Conservation (phyloP, 139 green algal species). For the Asterochloris erici region DNA sequence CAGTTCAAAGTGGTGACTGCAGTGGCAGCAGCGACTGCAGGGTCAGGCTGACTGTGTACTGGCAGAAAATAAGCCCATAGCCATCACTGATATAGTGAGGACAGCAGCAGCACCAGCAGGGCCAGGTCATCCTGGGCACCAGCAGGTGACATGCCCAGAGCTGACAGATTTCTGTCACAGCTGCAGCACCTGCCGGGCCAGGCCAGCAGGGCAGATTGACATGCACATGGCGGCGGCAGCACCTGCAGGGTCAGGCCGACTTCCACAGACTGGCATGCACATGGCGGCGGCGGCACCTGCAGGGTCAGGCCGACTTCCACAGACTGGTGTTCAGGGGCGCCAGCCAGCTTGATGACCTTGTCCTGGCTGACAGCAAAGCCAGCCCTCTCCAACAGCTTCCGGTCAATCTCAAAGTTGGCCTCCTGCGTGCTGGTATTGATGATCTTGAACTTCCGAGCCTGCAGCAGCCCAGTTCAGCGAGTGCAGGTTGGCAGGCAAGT, state of each 20-base stretch:
- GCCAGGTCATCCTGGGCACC: too few relatives aligned
- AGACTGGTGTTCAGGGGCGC: conserved; percentile 23
- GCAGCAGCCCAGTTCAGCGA: neutral
- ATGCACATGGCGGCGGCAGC: neutral
- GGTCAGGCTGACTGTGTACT: too few relatives aligned
- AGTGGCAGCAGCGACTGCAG: too few relatives aligned
- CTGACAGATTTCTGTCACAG: too few relatives aligned
- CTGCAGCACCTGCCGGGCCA: too few relatives aligned
- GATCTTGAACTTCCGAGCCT: conserved; percentile 54
- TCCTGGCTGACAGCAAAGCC: conserved; percentile 69
- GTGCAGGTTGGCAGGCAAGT: too few relatives aligned
- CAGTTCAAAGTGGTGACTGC: too few relatives aligned
- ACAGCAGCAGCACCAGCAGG: too few relatives aligned
- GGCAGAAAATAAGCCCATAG: too few relatives aligned
- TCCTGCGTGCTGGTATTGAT: conserved; percentile 56
- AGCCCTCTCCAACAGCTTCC: conserved; percentile 43
- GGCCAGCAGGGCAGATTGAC: too few relatives aligned
- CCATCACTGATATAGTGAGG: too few relatives aligned
- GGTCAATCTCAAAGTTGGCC: conserved; percentile 60
- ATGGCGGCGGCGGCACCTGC: conserved; percentile 14
- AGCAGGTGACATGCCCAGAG: too few relatives aligned
- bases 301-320: conserved; percentile 53
- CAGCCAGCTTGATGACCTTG: conserved; percentile 56
- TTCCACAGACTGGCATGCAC: conserved; percentile 32
- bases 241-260: conserved; percentile 49